phyloP scores from a whole-genome alignment of 1,284 basidiomycete genomes.

The Ustilago lituana region DNA sequence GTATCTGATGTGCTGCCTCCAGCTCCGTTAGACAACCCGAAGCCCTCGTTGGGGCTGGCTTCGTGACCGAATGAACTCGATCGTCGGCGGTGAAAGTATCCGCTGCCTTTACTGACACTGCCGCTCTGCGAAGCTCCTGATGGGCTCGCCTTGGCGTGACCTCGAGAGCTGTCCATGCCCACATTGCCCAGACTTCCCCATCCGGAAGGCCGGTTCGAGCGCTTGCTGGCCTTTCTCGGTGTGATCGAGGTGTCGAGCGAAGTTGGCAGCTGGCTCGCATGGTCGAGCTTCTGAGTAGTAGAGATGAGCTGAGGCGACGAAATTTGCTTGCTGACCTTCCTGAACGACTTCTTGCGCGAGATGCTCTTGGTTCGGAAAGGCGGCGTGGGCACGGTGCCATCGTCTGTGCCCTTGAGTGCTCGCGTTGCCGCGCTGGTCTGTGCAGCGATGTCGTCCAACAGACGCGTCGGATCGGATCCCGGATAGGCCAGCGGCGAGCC shows the following conservation, averaged over 20 bases:
- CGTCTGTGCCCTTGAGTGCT: slow-evolving; percentile 56
- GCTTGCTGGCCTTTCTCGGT: not conserved
- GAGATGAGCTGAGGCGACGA: slow-evolving; percentile 58
- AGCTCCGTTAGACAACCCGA: slow-evolving; percentile 10
- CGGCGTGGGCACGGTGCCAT: slow-evolving; percentile 23
- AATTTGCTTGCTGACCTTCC: slow-evolving; percentile 56
- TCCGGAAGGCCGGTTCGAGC: slow-evolving; percentile 22
- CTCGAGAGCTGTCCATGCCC: slow-evolving; percentile 10
- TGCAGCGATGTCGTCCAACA: slow-evolving; percentile 56
- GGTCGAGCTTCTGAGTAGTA: slow-evolving; percentile 55
- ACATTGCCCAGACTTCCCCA: slow-evolving; percentile 25
- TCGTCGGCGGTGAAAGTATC: slow-evolving; percentile 36
- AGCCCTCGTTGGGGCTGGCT: slow-evolving; percentile 15
- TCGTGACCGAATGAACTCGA: slow-evolving; percentile 59
- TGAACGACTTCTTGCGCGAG: slow-evolving; percentile 45
- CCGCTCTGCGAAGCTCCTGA: slow-evolving; percentile 12
- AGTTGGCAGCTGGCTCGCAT: slow-evolving; percentile 31
- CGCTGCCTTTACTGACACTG: slow-evolving; percentile 21
- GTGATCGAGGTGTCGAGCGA: slow-evolving; percentile 14
- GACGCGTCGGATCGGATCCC: slow-evolving; percentile 12
- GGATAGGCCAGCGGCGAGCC: slow-evolving; percentile 1
- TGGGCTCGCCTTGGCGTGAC: slow-evolving; percentile 20
- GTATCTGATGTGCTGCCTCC: not conserved
- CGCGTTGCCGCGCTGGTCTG: slow-evolving; percentile 57
- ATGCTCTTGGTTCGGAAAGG: slow-evolving; percentile 51